Conservation (phyloP, 1,284 basidiomycete genomes). For the Serendipita sp. region DNA sequence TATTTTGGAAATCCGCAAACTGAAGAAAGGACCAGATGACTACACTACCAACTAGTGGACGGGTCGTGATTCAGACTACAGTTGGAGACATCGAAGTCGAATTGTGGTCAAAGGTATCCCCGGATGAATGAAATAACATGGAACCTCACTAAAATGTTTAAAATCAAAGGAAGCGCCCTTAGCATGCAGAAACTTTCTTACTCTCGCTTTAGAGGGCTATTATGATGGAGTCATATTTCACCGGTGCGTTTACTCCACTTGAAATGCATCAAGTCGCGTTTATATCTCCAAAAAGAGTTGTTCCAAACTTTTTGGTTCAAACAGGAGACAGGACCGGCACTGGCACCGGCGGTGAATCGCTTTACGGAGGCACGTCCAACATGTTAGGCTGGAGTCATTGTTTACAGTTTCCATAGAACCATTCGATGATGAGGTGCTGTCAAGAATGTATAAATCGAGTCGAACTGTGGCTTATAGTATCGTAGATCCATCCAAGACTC, state of each 20-base stretch:
- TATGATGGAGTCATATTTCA: conserved; percentile 94
- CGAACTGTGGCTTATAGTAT: no score
- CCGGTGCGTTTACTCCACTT: conserved; percentile 33
- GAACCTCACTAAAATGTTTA: background rate
- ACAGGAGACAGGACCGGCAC: conserved; percentile 92
- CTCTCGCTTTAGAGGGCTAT: conserved; percentile 86
- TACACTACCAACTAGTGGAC: conserved; percentile 65
- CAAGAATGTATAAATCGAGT: no score
- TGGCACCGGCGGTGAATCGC: conserved; percentile 81
- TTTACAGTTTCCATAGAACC: conserved; percentile 39
- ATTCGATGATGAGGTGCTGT: conserved; percentile 61
- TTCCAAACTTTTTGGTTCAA: conserved; percentile 83
- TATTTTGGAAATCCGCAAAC: no score
- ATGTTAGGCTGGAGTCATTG: background rate
- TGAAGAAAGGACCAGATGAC: background rate
- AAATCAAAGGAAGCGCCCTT: conserved; percentile 69
- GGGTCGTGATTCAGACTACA: conserved; percentile 81
- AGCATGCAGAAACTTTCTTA: conserved; percentile 85
- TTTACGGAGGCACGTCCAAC: conserved; percentile 59
- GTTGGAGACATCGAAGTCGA: conserved; percentile 89
- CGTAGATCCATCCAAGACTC: conserved; percentile 68
- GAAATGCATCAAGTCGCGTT: background rate
- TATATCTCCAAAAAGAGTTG: conserved; percentile 33
- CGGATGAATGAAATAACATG: background rate
- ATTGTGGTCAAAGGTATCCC: conserved; percentile 73